Evolutionary conservation across 2,329 filamentous ascomycete genomes (phyloP).

Genomic region (Thelonectria rubi): DNA sequence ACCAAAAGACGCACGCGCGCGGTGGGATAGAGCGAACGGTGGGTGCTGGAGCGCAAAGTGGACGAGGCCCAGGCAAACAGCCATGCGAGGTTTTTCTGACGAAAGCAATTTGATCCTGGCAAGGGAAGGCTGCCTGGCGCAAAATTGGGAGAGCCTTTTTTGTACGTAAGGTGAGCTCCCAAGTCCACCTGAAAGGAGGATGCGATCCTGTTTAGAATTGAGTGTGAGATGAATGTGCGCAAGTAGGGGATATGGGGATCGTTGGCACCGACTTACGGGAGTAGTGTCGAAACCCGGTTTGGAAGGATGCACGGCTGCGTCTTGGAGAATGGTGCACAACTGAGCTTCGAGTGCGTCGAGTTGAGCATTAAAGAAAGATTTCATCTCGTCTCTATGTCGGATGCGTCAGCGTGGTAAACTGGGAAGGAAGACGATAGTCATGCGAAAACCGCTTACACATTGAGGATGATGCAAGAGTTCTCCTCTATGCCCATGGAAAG

Average conservation of each 20-base stretch:
- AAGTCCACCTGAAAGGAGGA: neutral
- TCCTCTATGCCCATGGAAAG: too few species aligned
- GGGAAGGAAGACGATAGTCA: neutral
- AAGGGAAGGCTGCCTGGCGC: neutral
- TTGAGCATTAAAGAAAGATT: neutral
- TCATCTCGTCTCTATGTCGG: neutral
- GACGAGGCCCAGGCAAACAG: neutral
- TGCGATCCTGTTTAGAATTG: neutral
- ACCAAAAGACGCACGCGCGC: neutral
- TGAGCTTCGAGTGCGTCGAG: neutral
- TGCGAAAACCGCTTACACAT: neutral
- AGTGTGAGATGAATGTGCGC: too few species aligned
- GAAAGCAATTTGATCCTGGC: neutral
- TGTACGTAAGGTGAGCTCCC: neutral
- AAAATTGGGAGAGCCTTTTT: neutral
- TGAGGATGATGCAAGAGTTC: too few species aligned
- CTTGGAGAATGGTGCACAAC: neutral
- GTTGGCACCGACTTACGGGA: neutral
- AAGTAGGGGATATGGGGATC: too few species aligned
- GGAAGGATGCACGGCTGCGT: neutral
- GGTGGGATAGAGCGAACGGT: neutral
- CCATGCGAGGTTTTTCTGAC: neutral
- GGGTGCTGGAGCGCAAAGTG: neutral
- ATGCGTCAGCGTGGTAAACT: neutral
- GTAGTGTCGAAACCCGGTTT: neutral